phyloP scores from a whole-genome alignment of 306 rosid species.

The Rubus parviflorus region DNA sequence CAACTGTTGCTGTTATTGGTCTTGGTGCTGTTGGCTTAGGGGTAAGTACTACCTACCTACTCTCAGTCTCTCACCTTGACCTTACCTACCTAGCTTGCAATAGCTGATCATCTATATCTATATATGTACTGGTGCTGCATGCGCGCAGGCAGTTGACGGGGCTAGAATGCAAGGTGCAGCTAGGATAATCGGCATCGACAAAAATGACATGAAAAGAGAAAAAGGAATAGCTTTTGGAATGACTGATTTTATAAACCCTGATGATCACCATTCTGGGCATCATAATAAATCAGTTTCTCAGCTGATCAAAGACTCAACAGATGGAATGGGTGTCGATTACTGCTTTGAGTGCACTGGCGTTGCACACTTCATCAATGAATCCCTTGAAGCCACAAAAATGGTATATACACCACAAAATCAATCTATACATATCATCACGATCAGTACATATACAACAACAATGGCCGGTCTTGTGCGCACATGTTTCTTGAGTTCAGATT shows the following conservation, averaged over 20 bases:
- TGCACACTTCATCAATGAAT: slow-evolving; percentile 33
- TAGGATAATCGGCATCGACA: slow-evolving; percentile 54
- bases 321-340: slow-evolving; percentile 63
- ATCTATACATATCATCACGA: not conserved
- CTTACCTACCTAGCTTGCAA: not conserved
- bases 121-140: not conserved
- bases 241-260: slow-evolving; percentile 46
- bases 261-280: not conserved
- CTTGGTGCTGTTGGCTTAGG: slow-evolving; percentile 51
- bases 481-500: too few species aligned
- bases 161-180: slow-evolving; percentile 44
- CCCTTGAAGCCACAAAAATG: slow-evolving; percentile 50
- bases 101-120: not conserved
- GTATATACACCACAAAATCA: slow-evolving; percentile 24
- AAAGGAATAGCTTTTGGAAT: slow-evolving; percentile 52
- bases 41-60: slow-evolving; percentile 12
- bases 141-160: slow-evolving; percentile 27
- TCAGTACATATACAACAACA: too few species aligned
- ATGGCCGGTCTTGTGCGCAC: too few species aligned
- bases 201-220: slow-evolving; percentile 34
- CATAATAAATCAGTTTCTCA: slow-evolving; percentile 32
- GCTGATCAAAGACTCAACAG: slow-evolving; percentile 37
- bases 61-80: too few species aligned
- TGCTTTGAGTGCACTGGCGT: slow-evolving; percentile 54
- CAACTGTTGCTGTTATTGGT: slow-evolving; percentile 36